Percentiles rank a stretch among this genome's conserved stretches.
phyloP scores from a whole-genome alignment of 1,284 basidiomycete genomes.

The Heterobasidion irregulare region DNA sequence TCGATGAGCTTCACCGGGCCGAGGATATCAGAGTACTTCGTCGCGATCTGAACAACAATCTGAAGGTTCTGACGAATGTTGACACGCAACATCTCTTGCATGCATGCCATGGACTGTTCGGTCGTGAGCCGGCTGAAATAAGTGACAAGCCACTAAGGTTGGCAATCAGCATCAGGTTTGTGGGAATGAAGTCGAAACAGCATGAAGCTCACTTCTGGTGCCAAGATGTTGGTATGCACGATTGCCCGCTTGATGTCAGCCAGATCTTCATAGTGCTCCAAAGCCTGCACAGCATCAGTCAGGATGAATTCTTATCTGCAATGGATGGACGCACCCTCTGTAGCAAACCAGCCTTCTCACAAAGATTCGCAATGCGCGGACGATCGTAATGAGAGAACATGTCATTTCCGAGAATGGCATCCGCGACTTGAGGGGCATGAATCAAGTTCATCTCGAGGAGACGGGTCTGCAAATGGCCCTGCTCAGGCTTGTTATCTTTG shows the following conservation, averaged over 20 bases:
- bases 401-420: slow-evolving; percentile 97
- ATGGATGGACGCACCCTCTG: slow-evolving; percentile 60
- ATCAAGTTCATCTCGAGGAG: slow-evolving; percentile 98
- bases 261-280: slow-evolving; percentile 98
- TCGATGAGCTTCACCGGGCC: slow-evolving; percentile 97
- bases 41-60: slow-evolving; percentile 96
- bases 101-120: slow-evolving; percentile 95
- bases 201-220: slow-evolving; percentile 59
- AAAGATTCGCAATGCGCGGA: slow-evolving; percentile 94
- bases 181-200: background rate
- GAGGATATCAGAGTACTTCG: slow-evolving; percentile 98
- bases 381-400: slow-evolving; percentile 99
- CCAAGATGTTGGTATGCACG: slow-evolving; percentile 86
- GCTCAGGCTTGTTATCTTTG: slow-evolving; percentile 98
- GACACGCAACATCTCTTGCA: slow-evolving; percentile 95
- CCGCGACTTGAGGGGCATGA: slow-evolving; percentile 97
- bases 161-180: slow-evolving; percentile 1
- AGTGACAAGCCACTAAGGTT: slow-evolving; percentile 83
- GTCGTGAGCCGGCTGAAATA: slow-evolving; percentile 98
- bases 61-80: slow-evolving; percentile 99
- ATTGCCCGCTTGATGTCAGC: slow-evolving; percentile 98
- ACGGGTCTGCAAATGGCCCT: slow-evolving; percentile 93
- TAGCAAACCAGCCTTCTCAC: slow-evolving; percentile 95
- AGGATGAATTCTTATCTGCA: background rate
- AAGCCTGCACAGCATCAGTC: slow-evolving; percentile 48